Evolutionary conservation across 441 rosid genomes (phyloP).

Genomic region (Mallotus japonicus): DNA sequence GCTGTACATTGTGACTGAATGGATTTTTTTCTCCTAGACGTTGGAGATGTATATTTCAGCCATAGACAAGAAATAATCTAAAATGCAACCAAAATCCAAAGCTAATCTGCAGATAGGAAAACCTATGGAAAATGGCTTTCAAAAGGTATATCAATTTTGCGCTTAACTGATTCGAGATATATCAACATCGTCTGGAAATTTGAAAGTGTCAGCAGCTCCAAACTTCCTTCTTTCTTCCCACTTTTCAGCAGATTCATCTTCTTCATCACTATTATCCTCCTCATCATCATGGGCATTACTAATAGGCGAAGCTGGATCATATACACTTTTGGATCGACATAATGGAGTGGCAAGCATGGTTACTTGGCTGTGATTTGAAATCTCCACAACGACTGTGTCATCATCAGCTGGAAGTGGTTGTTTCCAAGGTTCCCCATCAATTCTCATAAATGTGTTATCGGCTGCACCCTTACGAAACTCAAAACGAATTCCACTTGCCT

Average conservation of each 20-base stretch:
- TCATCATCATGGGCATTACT: constrained; percentile 22
- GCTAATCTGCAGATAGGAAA: not conserved
- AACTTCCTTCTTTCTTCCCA: constrained; percentile 67
- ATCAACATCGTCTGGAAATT: constrained; percentile 64
- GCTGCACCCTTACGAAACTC: constrained; percentile 80
- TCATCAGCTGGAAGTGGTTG: constrained; percentile 82
- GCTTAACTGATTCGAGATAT: constrained; percentile 56
- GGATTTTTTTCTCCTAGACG: not conserved
- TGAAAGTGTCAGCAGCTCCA: constrained; percentile 88
- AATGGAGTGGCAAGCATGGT: constrained; percentile 74
- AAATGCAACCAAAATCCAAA: constrained; percentile 1
- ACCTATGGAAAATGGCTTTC: not conserved
- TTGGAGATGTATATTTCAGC: not conserved
- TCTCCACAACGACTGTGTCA: constrained; percentile 76
- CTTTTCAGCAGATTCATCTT: constrained; percentile 35
- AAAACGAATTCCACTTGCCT: constrained; percentile 79
- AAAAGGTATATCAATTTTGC: not conserved
- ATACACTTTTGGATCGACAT: constrained; percentile 62
- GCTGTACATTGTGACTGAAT: not conserved
- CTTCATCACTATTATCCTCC: constrained; percentile 28
- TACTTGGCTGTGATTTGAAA: constrained; percentile 79
- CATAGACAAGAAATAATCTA: not conserved
- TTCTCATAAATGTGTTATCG: constrained; percentile 85
- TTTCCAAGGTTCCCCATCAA: constrained; percentile 98
- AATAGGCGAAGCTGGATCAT: constrained; percentile 38